Conservation (phyloP, 331 rosid genomes). For the Saraca asoca region DNA sequence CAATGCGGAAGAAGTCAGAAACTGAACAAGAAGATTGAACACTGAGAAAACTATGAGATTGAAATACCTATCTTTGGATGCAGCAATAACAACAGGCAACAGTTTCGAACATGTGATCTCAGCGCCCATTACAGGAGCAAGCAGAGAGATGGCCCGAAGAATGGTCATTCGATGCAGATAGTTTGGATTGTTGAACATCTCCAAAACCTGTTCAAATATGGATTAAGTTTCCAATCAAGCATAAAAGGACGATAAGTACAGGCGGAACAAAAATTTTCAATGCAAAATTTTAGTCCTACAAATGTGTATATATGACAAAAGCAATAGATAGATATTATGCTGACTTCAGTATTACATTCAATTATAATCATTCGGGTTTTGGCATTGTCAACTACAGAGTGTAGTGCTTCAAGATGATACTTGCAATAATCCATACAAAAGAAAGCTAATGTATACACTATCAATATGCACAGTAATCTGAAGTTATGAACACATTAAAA, state of each 20-base stretch:
- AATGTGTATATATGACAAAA: too few relatives aligned
- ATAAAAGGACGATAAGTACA: neutral
- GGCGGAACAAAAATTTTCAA: neutral
- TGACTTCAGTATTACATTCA: too few relatives aligned
- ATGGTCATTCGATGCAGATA: constrained; percentile 96
- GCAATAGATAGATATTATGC: too few relatives aligned
- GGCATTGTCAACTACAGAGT: too few relatives aligned
- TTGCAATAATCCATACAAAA: too few relatives aligned
- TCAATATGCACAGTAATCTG: too few relatives aligned
- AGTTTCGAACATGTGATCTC: constrained; percentile 83
- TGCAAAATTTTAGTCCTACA: too few relatives aligned
- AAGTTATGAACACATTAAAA: too few relatives aligned
- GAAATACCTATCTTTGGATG: constrained; percentile 82
- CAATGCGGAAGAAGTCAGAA: constrained; percentile 33
- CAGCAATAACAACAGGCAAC: constrained; percentile 67
- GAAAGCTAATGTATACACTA: too few relatives aligned
- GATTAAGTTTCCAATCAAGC: constrained; percentile 3
- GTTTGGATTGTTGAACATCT: constrained; percentile 84
- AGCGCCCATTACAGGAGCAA: constrained; percentile 92
- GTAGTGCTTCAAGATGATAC: too few relatives aligned
- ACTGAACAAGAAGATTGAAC: constrained; percentile 25
- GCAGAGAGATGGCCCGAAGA: constrained; percentile 78
- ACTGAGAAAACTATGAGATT: constrained; percentile 10
- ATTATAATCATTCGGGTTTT: too few relatives aligned
- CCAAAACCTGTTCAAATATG: constrained; percentile 68